A percentile compares a stretch with the other conserved stretches of the same genome.
These are phyloP conservation scores for Botryotinia convoluta DNA, from an alignment of 2,329 filamentous ascomycete species.

Conservation along the genomic window DNA sequence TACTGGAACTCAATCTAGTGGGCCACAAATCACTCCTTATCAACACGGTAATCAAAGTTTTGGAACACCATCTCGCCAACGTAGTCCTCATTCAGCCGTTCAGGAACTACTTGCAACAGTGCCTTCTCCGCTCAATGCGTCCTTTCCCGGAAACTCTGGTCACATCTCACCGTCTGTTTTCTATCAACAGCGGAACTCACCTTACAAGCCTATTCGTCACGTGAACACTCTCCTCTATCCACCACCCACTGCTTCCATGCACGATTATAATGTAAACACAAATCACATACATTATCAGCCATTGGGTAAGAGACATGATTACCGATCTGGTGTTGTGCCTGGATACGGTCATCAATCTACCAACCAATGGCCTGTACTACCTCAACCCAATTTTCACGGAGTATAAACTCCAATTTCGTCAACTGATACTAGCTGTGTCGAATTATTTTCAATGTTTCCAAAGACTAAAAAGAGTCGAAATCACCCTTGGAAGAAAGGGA, in stretches of 20 bases:
- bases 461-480: slow-evolving; percentile 7
- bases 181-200: slow-evolving; percentile 82
- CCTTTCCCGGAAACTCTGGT: slow-evolving; percentile 47
- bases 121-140: slow-evolving; percentile 40
- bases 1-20: slow-evolving; percentile 23
- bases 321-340: slow-evolving; percentile 69
- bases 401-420: neutral
- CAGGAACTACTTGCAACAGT: slow-evolving; percentile 38
- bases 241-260: slow-evolving; percentile 74
- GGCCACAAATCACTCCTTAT: slow-evolving; percentile 16
- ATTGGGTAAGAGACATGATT: slow-evolving; percentile 64
- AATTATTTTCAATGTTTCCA: neutral
- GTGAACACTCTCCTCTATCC: slow-evolving; percentile 91
- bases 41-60: slow-evolving; percentile 19
- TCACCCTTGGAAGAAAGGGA: neutral
- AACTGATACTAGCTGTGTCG: neutral
- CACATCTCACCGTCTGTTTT: slow-evolving; percentile 76
- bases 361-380: slow-evolving; percentile 35
- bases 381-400: slow-evolving; percentile 38
- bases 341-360: slow-evolving; percentile 44
- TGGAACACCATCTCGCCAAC: slow-evolving; percentile 39
- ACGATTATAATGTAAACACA: slow-evolving; percentile 65
- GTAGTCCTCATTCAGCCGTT: slow-evolving; percentile 34
- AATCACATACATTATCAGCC: slow-evolving; percentile 80
- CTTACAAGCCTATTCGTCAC: slow-evolving; percentile 85